Conservation (phyloP, 257 asterid genomes). For the Striga asiatica region DNA sequence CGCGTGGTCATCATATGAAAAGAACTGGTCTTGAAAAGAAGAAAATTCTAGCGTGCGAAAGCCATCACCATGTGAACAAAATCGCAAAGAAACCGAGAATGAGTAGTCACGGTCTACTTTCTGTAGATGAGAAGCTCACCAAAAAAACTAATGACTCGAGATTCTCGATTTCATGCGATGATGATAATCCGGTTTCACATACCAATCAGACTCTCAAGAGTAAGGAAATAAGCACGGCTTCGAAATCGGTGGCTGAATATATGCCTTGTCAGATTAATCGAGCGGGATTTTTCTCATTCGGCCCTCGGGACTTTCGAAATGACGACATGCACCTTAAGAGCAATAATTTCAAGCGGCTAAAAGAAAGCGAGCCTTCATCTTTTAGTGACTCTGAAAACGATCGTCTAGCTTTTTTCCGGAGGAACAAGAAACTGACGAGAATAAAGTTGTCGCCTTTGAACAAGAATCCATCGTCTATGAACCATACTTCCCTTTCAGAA, state of each 20-base stretch:
- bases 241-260: slow-evolving; percentile 17
- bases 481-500: slow-evolving; percentile 17
- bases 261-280: slow-evolving; percentile 24
- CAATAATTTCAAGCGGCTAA: slow-evolving; percentile 21
- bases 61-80: slow-evolving; percentile 20
- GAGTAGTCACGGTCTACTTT: slow-evolving; percentile 8
- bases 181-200: not conserved
- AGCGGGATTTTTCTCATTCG: not conserved
- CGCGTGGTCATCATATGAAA: slow-evolving; percentile 19
- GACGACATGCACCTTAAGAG: slow-evolving; percentile 15
- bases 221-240: slow-evolving; percentile 15
- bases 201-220: not conserved
- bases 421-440: not conserved
- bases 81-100: slow-evolving; percentile 10
- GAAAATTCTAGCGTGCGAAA: slow-evolving; percentile 9
- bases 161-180: slow-evolving; percentile 11
- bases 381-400: not conserved
- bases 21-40: slow-evolving; percentile 38
- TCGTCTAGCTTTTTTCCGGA: not conserved
- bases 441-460: slow-evolving; percentile 30
- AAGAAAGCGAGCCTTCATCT: slow-evolving; percentile 16
- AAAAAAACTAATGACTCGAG: slow-evolving; percentile 23
- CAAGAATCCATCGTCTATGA: slow-evolving; percentile 22
- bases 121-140: slow-evolving; percentile 13
- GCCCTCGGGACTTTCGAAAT: slow-evolving; percentile 9